Evolutionary conservation across 306 rosid species (phyloP).

Genomic region (Cucurbita ficifolia): DNA sequence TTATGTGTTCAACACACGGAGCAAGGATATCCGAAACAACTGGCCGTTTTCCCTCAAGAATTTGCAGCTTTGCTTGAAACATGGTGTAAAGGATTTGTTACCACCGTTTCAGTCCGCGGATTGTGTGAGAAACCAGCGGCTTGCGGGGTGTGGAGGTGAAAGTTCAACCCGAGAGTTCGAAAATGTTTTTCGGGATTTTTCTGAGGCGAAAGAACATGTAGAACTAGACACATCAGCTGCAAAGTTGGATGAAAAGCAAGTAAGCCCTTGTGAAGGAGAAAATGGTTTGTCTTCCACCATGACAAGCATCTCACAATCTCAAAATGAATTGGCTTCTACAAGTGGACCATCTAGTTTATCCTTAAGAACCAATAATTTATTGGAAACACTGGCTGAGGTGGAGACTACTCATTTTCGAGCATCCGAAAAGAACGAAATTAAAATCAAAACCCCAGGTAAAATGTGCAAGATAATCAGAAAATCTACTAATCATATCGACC

Average conservation of each 20-base stretch:
- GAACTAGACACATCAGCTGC: conserved; percentile 8
- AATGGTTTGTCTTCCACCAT: conserved; percentile 31
- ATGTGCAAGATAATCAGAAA: conserved; percentile 36
- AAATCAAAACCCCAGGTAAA: conserved; percentile 18
- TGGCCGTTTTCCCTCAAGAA: conserved; percentile 44
- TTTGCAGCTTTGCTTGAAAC: conserved; percentile 41
- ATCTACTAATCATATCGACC: conserved; percentile 16
- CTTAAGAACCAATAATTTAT: conserved; percentile 13
- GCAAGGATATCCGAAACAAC: conserved; percentile 31
- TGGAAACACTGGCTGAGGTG: conserved; percentile 21
- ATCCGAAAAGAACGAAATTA: conserved; percentile 16
- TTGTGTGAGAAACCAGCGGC: conserved; percentile 15
- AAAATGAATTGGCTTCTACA: conserved; percentile 24
- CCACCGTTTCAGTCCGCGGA: conserved; percentile 40
- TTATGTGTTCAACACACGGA: conserved; percentile 38
- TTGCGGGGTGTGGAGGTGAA: conserved; percentile 15
- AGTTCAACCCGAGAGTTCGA: conserved; percentile 4
- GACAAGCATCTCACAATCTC: conserved; percentile 26
- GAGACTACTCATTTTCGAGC: conserved; percentile 8
- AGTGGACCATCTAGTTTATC: conserved; percentile 19
- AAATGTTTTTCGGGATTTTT: conserved; percentile 12
- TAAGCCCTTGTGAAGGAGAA: conserved; percentile 26
- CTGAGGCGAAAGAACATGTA: conserved; percentile 13
- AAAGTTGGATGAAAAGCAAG: conserved; percentile 16
- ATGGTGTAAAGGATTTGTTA: conserved; percentile 38